Evolutionary conservation across 2,329 filamentous ascomycete species (phyloP), one percentile per base, ranked within the genome.

Genomic region (Parastagonospora avenae): DNA sequence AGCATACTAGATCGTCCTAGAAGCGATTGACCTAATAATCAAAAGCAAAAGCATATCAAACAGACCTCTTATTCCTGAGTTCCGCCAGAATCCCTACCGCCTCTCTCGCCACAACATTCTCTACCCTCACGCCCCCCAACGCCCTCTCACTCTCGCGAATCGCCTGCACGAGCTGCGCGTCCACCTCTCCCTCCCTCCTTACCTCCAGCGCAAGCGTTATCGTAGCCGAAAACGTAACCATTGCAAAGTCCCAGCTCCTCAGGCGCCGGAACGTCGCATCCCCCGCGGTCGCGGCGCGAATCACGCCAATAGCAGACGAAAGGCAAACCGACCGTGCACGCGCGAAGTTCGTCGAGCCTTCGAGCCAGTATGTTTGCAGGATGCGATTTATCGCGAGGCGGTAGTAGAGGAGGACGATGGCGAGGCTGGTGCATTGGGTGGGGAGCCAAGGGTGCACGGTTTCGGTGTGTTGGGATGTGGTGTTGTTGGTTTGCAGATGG

Each of bases 321-420:
- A 53, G 38, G 16, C 54, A 57, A n/a, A 57, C 46, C 2, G 54
- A 57, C 30, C 54, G 41, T 5, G 54, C 54, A 16, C 54, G 42
- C 27, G 54, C 46, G 27, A 47, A 54, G 24, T 57, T 53, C 7
- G 46, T 51, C 6, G 50, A 57, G 14, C 54, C 54, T 35, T 57
- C 50, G 8, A 57, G 47, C 54, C 54, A 57, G 31, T 57, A 48
- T 6, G 42, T 39, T 30, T 57, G 54, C 15, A 57, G 32, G 2
- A 53, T 42, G 10, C 50, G 54, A 38, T 57, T 53, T 42, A 53
- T 51, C 11, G 54, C 54, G 11, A 57, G 32, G 2, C 54, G 46
- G 44, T 57, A 52, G 31, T 57, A 57, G 10, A 57, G 41, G 16
- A 57, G 46, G 28, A 57, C 50, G 37, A 57, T 53, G 9, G 41